Conservation (phyloP, 1,139 yeast species). For the Hansenula sp. region DNA sequence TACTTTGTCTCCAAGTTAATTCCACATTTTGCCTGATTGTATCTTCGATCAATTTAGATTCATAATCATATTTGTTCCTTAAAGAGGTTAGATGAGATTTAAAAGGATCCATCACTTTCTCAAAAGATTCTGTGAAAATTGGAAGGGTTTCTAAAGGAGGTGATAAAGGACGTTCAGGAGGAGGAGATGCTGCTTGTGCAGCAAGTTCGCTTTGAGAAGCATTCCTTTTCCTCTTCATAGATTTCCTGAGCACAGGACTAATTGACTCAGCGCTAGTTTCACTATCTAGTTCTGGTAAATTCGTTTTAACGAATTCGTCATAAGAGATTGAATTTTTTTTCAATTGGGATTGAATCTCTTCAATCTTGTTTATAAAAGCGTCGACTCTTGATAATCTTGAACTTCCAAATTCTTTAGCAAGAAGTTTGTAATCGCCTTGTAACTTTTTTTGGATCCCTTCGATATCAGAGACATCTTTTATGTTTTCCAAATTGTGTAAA, state of each 20-base stretch:
- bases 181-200: conserved; percentile 3
- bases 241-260: background rate
- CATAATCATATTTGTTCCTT: conserved; percentile 17
- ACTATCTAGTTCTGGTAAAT: conserved; percentile 11
- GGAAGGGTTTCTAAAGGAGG: conserved; percentile 15
- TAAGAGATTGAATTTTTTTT: conserved; percentile 6
- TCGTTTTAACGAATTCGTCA: conserved; percentile 7
- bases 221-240: background rate
- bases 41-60: conserved; percentile 17
- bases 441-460: conserved; percentile 23
- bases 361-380: conserved; percentile 24
- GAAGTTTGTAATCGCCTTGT: conserved; percentile 24
- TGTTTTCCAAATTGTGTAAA: conserved; percentile 6
- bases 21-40: conserved; percentile 12
- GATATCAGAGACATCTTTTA: conserved; percentile 14
- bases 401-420: conserved; percentile 25
- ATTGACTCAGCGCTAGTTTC: conserved; percentile 8
- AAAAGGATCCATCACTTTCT: conserved; percentile 16
- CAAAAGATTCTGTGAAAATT: conserved; percentile 24
- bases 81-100: conserved; percentile 12
- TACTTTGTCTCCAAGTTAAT: conserved; percentile 23
- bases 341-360: conserved; percentile 15
- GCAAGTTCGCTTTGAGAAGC: background rate
- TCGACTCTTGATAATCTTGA: conserved; percentile 27
- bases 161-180: conserved; percentile 6